These are phyloP conservation scores for Coemansia sp. DNA, from an alignment of 192 early-diverging fungal genomes.

Conservation along the genomic window DNA sequence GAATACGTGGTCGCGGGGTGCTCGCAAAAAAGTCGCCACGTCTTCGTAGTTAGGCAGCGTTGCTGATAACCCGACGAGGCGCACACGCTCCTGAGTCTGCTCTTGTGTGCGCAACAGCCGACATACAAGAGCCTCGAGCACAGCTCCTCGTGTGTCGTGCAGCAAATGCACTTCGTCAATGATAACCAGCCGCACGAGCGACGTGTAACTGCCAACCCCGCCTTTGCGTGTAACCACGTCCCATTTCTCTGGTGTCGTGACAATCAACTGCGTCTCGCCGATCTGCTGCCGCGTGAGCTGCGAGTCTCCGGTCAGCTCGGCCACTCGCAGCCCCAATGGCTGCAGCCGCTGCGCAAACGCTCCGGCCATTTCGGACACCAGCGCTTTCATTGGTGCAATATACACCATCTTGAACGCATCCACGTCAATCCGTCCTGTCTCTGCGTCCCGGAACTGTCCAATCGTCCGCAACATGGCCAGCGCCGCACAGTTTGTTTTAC, in stretches of 20 bases:
- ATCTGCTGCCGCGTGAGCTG: constrained; percentile 97
- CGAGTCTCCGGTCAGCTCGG: constrained; percentile 95
- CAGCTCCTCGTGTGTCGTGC: constrained; percentile 96
- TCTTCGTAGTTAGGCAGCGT: constrained; percentile 96
- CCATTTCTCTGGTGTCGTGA: constrained; percentile 99
- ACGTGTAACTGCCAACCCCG: constrained; percentile 86
- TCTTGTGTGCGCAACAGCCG: constrained; percentile 86
- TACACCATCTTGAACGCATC: constrained; percentile 97
- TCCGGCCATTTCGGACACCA: constrained; percentile 97
- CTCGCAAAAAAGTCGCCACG: constrained; percentile 91
- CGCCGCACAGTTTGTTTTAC: constrained; percentile 98
- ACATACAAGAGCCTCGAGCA: constrained; percentile 88
- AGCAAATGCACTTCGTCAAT: constrained; percentile 97
- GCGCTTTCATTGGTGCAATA: constrained; percentile 98
- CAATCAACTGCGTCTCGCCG: constrained; percentile 92
- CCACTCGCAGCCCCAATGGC: constrained; percentile 82
- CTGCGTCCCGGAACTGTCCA: constrained; percentile 71
- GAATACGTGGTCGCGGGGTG: constrained; percentile 83
- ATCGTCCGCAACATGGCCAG: constrained; percentile 90
- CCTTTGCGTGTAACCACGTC: constrained; percentile 97
- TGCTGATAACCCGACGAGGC: constrained; percentile 90
- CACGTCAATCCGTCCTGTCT: constrained; percentile 69
- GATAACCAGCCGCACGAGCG: constrained; percentile 85
- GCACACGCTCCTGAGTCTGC: constrained; percentile 82
- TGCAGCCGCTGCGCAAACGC: constrained; percentile 78